phyloP scores from a whole-genome alignment of 2,329 filamentous ascomycete species.

The Chrysoporthe puriensis region DNA sequence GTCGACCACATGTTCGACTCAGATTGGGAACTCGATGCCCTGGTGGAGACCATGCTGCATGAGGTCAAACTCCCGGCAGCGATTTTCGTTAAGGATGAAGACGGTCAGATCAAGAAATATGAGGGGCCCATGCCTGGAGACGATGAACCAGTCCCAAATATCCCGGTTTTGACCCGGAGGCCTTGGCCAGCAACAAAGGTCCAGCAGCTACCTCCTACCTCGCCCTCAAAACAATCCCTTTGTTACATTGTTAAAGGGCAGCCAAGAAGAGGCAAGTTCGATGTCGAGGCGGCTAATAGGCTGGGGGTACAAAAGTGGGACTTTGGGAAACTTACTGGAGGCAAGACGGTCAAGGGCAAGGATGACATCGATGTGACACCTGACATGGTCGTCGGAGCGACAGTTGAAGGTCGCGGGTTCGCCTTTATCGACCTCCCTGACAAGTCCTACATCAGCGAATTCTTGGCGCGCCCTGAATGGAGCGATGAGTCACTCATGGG shows the following conservation, averaged over 20 bases:
- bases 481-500: slow-evolving; percentile 64
- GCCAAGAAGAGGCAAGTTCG: slow-evolving; percentile 79
- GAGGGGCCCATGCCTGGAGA: slow-evolving; percentile 66
- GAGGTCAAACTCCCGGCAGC: slow-evolving; percentile 70
- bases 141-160: slow-evolving; percentile 56
- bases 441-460: slow-evolving; percentile 67
- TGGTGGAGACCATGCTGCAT: slow-evolving; percentile 67
- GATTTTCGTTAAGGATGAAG: slow-evolving; percentile 69
- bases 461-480: slow-evolving; percentile 77
- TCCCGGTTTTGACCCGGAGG: slow-evolving; percentile 72
- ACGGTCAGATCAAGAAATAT: slow-evolving; percentile 71
- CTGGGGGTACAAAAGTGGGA: slow-evolving; percentile 64
- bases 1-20: slow-evolving; percentile 82
- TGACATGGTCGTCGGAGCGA: slow-evolving; percentile 79
- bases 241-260: slow-evolving; percentile 86
- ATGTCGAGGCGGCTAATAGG: slow-evolving; percentile 63
- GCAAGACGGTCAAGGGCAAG: slow-evolving; percentile 64
- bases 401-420: slow-evolving; percentile 71
- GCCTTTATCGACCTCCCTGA: slow-evolving; percentile 81
- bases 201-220: slow-evolving; percentile 67
- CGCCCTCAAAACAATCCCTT: slow-evolving; percentile 68
- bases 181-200: slow-evolving; percentile 78
- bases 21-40: slow-evolving; percentile 71
- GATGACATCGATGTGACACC: slow-evolving; percentile 75
- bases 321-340: slow-evolving; percentile 64